Base-by-base conservation (phyloP, 192 early-diverging fungal species). In the Mortierella alpina region DNA sequence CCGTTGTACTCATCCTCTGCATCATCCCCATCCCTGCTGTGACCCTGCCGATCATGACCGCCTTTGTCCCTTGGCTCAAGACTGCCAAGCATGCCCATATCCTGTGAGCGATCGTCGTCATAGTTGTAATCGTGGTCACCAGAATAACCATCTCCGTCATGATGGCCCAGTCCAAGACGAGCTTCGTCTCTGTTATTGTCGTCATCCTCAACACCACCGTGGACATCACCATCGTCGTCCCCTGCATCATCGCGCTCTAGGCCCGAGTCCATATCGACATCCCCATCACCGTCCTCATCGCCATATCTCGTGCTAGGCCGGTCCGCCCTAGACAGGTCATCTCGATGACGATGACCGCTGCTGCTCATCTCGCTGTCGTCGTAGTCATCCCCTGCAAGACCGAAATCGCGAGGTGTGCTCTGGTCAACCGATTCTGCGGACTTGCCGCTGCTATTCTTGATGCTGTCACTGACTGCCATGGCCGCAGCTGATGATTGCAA, bases 261-360 rank as follows among this genome's bases (percentile, higher is more conserved):
- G 14, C 55, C 70, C 1, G 77, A 72, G 47, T 68, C 70, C 70
- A 80, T 80, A 14, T 67, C 77, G 15, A 72, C 49, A 68, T 72
- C 76, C 11, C 68, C 63, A 50, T 75, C 73, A 1, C 44, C 57
- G 2, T 78, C 56, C 1, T 58, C 62, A 42, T 48, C 42, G 45
- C 47, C 39, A 59, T 60, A 41, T 0, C 59, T 54, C 13, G n/a
- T 45, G 9, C 59, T 61, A 10, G 42, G 52, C 23, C 22, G 76
- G 12, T 11, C 44, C 48, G 22, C 64, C 46, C 53, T 57, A 15
- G 52, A 57, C 7, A 13, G 54, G 18, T 55, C 9, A 42, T 60
- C 23, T 15, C 47, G 63, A 20, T 71, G 63, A 15, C 44, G 62
- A 4, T 52, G 50, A 2, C 52, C 58, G 61, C 49, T 67, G 50